A percentile compares a stretch with the other conserved stretches of the same genome.
phyloP scores from a whole-genome alignment of 768 basidiomycete species.

The Rhizopogon vinicolor region DNA sequence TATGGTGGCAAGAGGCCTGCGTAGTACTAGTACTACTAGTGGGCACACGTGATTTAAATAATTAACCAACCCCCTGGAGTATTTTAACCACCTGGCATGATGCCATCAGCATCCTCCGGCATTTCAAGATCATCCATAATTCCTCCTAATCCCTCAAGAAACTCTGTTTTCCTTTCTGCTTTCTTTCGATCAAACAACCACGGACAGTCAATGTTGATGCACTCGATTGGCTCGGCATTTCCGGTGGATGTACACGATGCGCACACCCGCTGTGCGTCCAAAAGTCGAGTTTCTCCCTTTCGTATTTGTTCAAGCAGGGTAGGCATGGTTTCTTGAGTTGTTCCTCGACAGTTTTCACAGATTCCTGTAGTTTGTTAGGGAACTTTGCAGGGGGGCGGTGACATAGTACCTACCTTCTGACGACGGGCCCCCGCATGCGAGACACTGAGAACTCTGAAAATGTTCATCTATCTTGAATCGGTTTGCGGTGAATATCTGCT shows the following conservation, averaged over 20 bases:
- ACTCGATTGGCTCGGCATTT: slow-evolving; percentile 56
- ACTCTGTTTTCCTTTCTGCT: slow-evolving; percentile 37
- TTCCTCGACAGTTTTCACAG: slow-evolving; percentile 56
- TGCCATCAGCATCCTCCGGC: not conserved
- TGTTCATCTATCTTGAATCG: slow-evolving; percentile 66
- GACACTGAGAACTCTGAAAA: slow-evolving; percentile 66
- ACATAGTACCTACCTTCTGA: slow-evolving; percentile 38
- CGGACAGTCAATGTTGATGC: slow-evolving; percentile 84
- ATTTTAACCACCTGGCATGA: too few relatives aligned
- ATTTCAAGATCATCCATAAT: slow-evolving; percentile 25
- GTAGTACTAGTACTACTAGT: too few relatives aligned
- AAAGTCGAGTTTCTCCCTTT: slow-evolving; percentile 49
- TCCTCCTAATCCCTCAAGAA: slow-evolving; percentile 23
- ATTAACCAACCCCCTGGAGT: too few relatives aligned
- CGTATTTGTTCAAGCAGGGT: slow-evolving; percentile 51
- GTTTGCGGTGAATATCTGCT: slow-evolving; percentile 26
- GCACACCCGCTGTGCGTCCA: slow-evolving; percentile 66
- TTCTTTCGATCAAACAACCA: slow-evolving; percentile 74
- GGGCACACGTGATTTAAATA: too few relatives aligned
- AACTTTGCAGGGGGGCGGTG: not conserved
- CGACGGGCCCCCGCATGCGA: slow-evolving; percentile 59
- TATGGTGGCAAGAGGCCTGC: not conserved
- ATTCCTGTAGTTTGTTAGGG: slow-evolving; percentile 36
- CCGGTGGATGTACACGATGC: slow-evolving; percentile 59
- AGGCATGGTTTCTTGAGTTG: slow-evolving; percentile 51